Evolutionary conservation across 2,329 filamentous ascomycete genomes (phyloP).

Genomic region (Atkinsonella hypoxylon): DNA sequence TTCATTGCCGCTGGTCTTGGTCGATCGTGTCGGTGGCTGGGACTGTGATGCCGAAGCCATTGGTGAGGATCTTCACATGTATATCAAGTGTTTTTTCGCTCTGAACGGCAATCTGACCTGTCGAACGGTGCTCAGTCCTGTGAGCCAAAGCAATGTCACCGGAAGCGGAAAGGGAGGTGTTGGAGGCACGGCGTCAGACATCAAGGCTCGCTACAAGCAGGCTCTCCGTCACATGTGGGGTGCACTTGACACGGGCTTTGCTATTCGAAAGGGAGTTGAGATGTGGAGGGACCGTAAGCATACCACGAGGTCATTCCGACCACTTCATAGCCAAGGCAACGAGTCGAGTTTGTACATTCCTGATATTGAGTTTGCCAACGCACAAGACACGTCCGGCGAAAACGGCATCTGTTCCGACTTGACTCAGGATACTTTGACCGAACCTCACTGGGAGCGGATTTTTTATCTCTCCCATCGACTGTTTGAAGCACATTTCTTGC

Average conservation of each 20-base stretch:
- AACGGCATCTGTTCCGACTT: conserved; percentile 44
- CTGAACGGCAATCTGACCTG: conserved; percentile 57
- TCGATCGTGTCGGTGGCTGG: conserved; percentile 61
- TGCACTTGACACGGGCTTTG: conserved; percentile 55
- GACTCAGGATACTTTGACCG: conserved; percentile 36
- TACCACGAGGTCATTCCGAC: conserved; percentile 41
- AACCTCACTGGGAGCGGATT: conserved; percentile 42
- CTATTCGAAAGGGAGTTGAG: conserved; percentile 44
- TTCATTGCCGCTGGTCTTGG: conserved; percentile 53
- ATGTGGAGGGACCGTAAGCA: conserved; percentile 46
- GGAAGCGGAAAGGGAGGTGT: conserved; percentile 43
- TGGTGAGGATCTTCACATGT: conserved; percentile 68
- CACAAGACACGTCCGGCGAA: conserved; percentile 29
- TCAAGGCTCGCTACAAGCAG: conserved; percentile 57
- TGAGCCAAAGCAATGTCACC: conserved; percentile 62
- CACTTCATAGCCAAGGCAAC: conserved; percentile 39
- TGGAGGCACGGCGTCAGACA: conserved; percentile 42
- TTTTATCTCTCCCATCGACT: conserved; percentile 51
- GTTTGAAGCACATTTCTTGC: conserved; percentile 65
- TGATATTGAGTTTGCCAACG: conserved; percentile 28
- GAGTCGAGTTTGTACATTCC: conserved; percentile 35
- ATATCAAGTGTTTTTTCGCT: conserved; percentile 66
- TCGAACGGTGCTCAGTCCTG: conserved; percentile 52
- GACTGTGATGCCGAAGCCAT: conserved; percentile 60
- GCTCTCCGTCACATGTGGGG: conserved; percentile 69